phyloP scores from a whole-genome alignment of 208 protist species.

The Entamoeba moshkovskii region DNA sequence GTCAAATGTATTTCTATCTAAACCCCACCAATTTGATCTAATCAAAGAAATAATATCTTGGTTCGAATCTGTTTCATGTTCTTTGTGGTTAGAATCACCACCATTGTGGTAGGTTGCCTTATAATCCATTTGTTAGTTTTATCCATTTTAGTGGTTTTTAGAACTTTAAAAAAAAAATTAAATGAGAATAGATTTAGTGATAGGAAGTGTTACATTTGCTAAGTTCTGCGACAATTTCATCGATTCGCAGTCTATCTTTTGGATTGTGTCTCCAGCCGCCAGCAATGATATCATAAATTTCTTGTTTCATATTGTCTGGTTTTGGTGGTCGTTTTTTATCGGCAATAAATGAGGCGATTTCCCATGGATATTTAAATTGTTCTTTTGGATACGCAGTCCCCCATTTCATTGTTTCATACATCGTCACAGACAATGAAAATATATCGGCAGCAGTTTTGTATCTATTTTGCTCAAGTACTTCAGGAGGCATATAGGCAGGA shows the following conservation, averaged over 20 bases:
- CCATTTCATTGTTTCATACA: constrained; percentile 42
- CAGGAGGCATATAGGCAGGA: constrained; percentile 37
- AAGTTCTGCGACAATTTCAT: background rate
- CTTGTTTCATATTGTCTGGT: background rate
- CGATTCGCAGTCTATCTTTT: background rate
- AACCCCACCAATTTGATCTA: background rate
- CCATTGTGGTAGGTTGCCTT: background rate
- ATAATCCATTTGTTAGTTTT: no score
- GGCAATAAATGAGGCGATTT: background rate
- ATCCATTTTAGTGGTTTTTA: no score
- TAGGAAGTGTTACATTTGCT: no score
- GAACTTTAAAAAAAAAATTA: no score
- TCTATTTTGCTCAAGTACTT: constrained; percentile 26
- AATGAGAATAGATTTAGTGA: no score
- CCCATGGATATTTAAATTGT: background rate
- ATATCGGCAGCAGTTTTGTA: constrained; percentile 45
- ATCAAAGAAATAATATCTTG: background rate
- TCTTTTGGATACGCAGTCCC: constrained; percentile 5
- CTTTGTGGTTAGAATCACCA: background rate
- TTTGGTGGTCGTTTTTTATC: background rate
- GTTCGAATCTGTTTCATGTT: background rate
- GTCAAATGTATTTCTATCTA: background rate
- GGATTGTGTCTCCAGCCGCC: background rate
- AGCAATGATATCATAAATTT: background rate
- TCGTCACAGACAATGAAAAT: constrained; percentile 40